Percentiles rank a stretch among this genome's conserved stretches.
These are phyloP conservation scores for Cornus controversa DNA, from an alignment of 148 eudicot genomes.

Conservation along the genomic window DNA sequence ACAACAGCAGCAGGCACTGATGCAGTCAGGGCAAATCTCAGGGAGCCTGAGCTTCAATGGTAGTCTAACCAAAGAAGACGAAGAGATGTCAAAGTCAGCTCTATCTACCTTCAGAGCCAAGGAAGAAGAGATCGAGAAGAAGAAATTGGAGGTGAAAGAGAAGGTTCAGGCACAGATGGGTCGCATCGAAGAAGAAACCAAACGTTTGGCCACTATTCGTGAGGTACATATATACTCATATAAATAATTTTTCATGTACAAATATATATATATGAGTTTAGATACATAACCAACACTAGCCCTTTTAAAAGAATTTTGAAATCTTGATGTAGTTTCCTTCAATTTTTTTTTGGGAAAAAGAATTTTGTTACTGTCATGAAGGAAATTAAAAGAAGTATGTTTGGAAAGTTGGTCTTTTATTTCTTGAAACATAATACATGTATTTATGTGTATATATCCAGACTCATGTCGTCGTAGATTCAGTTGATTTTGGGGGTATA, in stretches of 20 bases:
- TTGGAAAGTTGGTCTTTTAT: neutral
- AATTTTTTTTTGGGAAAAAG: neutral
- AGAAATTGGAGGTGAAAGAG: slow-evolving; percentile 79
- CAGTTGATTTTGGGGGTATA: no score
- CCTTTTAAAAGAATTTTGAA: no score
- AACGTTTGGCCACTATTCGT: slow-evolving; percentile 72
- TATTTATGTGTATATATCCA: no score
- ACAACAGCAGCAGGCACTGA: slow-evolving; percentile 28
- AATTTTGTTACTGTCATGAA: no score
- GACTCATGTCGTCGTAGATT: no score
- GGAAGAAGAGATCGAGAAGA: slow-evolving; percentile 93
- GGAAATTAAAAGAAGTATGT: neutral
- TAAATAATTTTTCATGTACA: no score
- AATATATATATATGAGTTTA: no score
- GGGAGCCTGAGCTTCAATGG: slow-evolving; percentile 64
- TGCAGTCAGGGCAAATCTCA: slow-evolving; percentile 47
- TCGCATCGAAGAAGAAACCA: slow-evolving; percentile 83
- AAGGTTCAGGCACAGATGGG: slow-evolving; percentile 80
- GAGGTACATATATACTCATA: slow-evolving; percentile 39
- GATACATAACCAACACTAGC: no score
- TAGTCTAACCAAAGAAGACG: slow-evolving; percentile 37
- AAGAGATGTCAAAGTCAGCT: slow-evolving; percentile 51
- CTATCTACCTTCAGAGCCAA: slow-evolving; percentile 63
- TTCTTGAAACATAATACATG: neutral
- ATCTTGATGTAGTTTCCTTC: no score